Conservation (phyloP, 345 rosid genomes). For the Viola odorata region DNA sequence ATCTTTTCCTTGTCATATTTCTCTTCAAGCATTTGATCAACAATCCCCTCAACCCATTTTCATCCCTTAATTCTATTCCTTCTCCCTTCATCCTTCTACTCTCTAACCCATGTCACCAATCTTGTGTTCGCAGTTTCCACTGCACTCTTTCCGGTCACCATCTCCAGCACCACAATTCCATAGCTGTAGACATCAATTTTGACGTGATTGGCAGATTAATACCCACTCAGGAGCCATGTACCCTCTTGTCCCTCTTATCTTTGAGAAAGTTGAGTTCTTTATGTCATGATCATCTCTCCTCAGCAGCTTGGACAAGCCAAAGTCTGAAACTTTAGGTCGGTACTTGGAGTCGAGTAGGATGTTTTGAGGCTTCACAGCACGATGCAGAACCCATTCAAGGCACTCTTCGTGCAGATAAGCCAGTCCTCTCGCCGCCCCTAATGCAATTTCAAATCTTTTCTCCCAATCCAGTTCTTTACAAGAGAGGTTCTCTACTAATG, state of each 20-base stretch:
- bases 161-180: constrained; percentile 13
- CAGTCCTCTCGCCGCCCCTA: constrained; percentile 12
- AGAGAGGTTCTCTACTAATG: constrained; percentile 5
- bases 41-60: constrained; percentile 4
- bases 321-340: constrained; percentile 12
- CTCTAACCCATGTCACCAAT: constrained; percentile 9
- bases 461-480: constrained; percentile 5
- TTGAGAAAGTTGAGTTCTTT: not conserved
- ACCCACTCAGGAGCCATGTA: constrained; percentile 17
- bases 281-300: not conserved
- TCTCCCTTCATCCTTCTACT: not conserved
- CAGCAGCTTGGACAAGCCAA: constrained; percentile 10
- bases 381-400: constrained; percentile 17
- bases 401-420: constrained; percentile 18
- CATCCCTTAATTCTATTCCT: not conserved
- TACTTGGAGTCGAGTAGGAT: constrained; percentile 1
- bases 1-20: constrained; percentile 8
- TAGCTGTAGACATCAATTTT: constrained; percentile 14
- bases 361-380: constrained; percentile 16
- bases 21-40: constrained; percentile 18
- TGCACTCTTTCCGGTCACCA: constrained; percentile 17
- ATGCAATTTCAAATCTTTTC: constrained; percentile 7
- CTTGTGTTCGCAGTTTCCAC: not conserved
- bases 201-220: constrained; percentile 10
- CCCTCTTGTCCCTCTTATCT: constrained; percentile 13